These are phyloP conservation scores for Lodderomyces orthopsilosis DNA, from an alignment of 1,139 yeast species.

Conservation along the genomic window DNA sequence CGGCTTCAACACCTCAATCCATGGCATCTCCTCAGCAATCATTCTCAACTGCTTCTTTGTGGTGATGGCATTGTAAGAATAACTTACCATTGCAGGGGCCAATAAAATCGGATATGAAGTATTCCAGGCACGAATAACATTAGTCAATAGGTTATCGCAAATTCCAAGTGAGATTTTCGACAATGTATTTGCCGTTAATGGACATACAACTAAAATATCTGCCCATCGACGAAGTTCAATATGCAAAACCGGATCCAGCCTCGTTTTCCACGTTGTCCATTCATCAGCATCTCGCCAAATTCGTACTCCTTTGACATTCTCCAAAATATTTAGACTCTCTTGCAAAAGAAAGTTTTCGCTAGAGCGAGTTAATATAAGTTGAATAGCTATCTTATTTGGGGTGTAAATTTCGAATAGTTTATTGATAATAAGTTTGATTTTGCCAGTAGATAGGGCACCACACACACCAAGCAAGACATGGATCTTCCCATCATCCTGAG, in stretches of 20 bases:
- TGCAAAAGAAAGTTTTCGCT: constrained; percentile 79
- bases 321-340: constrained; percentile 42
- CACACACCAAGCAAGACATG: constrained; percentile 88
- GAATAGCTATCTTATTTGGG: constrained; percentile 69
- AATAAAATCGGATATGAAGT: constrained; percentile 79
- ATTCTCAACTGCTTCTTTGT: constrained; percentile 77
- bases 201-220: constrained; percentile 83
- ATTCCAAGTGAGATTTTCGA: constrained; percentile 88
- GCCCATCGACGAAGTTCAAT: constrained; percentile 96
- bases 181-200: constrained; percentile 84
- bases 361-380: constrained; percentile 75
- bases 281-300: constrained; percentile 91
- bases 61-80: constrained; percentile 82
- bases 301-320: constrained; percentile 45
- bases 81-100: constrained; percentile 94
- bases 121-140: constrained; percentile 91
- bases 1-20: constrained; percentile 87
- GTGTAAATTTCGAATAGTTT: constrained; percentile 81
- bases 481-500: constrained; percentile 86
- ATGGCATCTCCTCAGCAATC: constrained; percentile 83
- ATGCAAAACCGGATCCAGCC: constrained; percentile 90
- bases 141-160: constrained; percentile 84
- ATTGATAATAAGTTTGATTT: constrained; percentile 68
- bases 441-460: constrained; percentile 79
- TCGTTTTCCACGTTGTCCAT: constrained; percentile 81